Evolutionary conservation across 768 basidiomycete species (phyloP).

Genomic region (Lenzites betulinus): DNA sequence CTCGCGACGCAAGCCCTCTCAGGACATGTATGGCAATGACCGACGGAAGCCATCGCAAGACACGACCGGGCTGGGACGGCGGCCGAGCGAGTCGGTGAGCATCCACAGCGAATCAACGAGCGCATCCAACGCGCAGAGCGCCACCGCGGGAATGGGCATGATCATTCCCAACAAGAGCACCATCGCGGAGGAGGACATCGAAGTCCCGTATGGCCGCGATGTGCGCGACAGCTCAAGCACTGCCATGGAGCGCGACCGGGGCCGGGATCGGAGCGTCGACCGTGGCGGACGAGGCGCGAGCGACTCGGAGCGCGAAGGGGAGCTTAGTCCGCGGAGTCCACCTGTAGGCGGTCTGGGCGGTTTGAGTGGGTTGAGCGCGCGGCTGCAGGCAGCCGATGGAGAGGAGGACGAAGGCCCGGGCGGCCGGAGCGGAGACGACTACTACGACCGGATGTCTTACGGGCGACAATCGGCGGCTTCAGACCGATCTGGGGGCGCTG

Average conservation of each 20-base stretch:
- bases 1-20: slow-evolving; percentile 55
- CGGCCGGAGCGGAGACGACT: slow-evolving; percentile 61
- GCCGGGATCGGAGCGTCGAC: slow-evolving; percentile 28
- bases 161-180: slow-evolving; percentile 97
- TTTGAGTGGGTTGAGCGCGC: slow-evolving; percentile 64
- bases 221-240: slow-evolving; percentile 60
- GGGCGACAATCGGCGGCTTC: slow-evolving; percentile 69
- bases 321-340: slow-evolving; percentile 27
- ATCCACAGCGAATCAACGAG: slow-evolving; percentile 43
- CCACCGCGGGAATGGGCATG: slow-evolving; percentile 82
- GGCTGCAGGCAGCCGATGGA: slow-evolving; percentile 54
- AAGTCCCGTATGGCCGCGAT: slow-evolving; percentile 87
- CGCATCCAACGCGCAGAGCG: slow-evolving; percentile 62
- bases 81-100: slow-evolving; percentile 59
- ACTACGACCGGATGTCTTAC: slow-evolving; percentile 69
- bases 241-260: slow-evolving; percentile 54
- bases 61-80: slow-evolving; percentile 43
- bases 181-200: slow-evolving; percentile 94
- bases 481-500: slow-evolving; percentile 50
- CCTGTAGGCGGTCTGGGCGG: slow-evolving; percentile 29
- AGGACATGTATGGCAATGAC: slow-evolving; percentile 31
- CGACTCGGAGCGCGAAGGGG: slow-evolving; percentile 31
- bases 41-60: slow-evolving; percentile 46
- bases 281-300: slow-evolving; percentile 36
- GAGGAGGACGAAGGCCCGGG: slow-evolving; percentile 52